Percentiles rank a stretch among this genome's conserved stretches.
phyloP scores from a whole-genome alignment of 208 protist genomes.

The Tritrichomonas musculus region DNA sequence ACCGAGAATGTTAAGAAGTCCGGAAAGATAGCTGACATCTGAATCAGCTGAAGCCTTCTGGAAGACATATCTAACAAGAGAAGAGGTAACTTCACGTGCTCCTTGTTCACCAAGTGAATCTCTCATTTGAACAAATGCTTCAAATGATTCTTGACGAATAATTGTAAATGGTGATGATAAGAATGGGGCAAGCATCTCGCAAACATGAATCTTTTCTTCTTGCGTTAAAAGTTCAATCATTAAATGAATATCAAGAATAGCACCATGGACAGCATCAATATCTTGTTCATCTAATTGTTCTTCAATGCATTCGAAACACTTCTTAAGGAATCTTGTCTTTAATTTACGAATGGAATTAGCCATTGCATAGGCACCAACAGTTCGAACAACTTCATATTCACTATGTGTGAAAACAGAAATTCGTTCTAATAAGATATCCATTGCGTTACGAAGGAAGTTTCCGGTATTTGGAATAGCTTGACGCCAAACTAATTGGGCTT shows the following conservation, averaged over 20 bases:
- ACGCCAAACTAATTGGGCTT: background rate
- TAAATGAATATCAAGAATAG: background rate
- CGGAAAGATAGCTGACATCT: background rate
- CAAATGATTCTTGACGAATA: background rate
- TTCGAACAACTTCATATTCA: constrained; percentile 16
- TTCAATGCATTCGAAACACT: background rate
- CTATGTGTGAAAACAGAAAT: background rate
- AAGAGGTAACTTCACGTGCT: background rate
- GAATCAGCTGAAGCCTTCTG: background rate
- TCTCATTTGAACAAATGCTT: constrained; percentile 27
- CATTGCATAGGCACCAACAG: background rate
- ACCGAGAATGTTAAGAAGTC: background rate
- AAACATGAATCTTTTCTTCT: background rate
- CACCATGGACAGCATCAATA: background rate
- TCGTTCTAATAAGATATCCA: background rate
- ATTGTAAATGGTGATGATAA: background rate
- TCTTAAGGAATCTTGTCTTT: background rate
- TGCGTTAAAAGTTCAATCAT: background rate
- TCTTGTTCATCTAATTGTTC: background rate
- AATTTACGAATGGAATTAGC: background rate
- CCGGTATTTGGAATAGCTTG: constrained; percentile 27
- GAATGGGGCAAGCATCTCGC: background rate
- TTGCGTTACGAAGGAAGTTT: background rate
- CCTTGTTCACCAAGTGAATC: constrained; percentile 4
- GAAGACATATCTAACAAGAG: background rate